These are phyloP conservation scores for Diphasiastrum complanatum DNA, from an alignment of 83 land plant species.

Conservation along the genomic window DNA sequence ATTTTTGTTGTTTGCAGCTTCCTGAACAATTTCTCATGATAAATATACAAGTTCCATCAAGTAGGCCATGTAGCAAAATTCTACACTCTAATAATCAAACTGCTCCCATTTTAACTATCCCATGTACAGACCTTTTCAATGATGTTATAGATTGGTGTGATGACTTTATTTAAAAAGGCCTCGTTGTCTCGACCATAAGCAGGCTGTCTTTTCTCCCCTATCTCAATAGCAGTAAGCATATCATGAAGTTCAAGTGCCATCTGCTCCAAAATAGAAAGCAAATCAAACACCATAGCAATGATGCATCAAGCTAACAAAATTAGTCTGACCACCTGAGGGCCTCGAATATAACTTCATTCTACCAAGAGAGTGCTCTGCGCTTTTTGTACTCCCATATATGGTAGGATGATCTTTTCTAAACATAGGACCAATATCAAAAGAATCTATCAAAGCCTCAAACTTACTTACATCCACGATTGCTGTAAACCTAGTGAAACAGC, in stretches of 20 bases:
- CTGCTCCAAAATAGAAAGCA: background rate
- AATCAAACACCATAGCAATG: background rate
- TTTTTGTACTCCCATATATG: background rate
- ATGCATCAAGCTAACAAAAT: background rate
- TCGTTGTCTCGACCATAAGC: slow-evolving; percentile 11
- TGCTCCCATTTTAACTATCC: too few relatives aligned
- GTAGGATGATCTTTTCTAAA: background rate
- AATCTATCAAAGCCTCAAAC: background rate
- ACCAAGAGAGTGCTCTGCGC: background rate
- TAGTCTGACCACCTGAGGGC: background rate
- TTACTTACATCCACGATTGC: background rate
- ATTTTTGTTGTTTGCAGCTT: slow-evolving; percentile 45
- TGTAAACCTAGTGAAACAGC: background rate
- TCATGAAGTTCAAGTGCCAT: slow-evolving; percentile 6
- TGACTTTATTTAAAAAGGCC: slow-evolving; percentile 5
- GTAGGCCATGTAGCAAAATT: too few relatives aligned
- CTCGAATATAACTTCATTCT: background rate
- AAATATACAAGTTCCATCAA: background rate
- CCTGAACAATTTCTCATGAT: slow-evolving; percentile 32
- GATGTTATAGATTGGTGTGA: slow-evolving; percentile 7
- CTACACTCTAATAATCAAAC: too few relatives aligned
- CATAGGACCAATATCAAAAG: background rate
- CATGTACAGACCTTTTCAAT: slow-evolving; percentile 4
- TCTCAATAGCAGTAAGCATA: slow-evolving; percentile 3
- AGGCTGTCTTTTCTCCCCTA: slow-evolving; percentile 5